Evolutionary conservation across 371 early-diverging fungal genomes (phyloP).

Genomic region (Chytridiales sp.): DNA sequence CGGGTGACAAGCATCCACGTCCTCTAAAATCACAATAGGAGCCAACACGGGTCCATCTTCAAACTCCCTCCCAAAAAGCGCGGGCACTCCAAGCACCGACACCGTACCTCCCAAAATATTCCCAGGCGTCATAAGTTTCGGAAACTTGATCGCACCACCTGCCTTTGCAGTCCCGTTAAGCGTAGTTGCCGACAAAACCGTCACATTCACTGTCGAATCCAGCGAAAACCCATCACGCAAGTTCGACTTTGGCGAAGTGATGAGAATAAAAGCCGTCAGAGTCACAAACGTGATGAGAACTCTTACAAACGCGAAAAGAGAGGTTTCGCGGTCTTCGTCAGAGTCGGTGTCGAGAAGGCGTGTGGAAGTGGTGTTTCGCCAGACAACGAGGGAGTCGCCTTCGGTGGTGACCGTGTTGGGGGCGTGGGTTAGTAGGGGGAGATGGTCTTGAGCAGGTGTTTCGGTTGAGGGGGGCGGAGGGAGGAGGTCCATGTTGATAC

Average conservation of each 20-base stretch:
- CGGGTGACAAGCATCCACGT: conserved; percentile 17
- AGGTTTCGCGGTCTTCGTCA: conserved; percentile 3
- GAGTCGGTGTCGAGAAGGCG: conserved; percentile 12
- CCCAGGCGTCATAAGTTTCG: background rate
- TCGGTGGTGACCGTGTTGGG: too few relatives aligned
- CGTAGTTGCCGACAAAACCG: conserved; percentile 7
- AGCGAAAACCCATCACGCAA: conserved; percentile 13
- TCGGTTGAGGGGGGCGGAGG: too few relatives aligned
- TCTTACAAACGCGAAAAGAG: conserved; percentile 18
- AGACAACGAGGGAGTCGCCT: conserved; percentile 10
- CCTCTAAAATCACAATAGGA: conserved; percentile 16
- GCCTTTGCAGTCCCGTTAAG: too few relatives aligned
- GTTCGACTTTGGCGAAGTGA: conserved; percentile 16
- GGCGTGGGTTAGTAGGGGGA: too few relatives aligned
- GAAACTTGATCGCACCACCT: too few relatives aligned
- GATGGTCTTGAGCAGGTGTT: too few relatives aligned
- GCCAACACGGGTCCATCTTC: background rate
- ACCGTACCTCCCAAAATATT: background rate
- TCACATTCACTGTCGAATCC: conserved; percentile 26
- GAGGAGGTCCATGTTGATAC: too few relatives aligned
- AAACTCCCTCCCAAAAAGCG: conserved; percentile 19
- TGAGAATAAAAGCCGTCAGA: conserved; percentile 19
- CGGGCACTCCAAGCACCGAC: conserved; percentile 19
- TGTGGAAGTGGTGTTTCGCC: conserved; percentile 21
- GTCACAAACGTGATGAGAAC: conserved; percentile 23